Base-by-base conservation (phyloP, 73 alveolate genomes). In the Paramecium tetraurelia region DNA sequence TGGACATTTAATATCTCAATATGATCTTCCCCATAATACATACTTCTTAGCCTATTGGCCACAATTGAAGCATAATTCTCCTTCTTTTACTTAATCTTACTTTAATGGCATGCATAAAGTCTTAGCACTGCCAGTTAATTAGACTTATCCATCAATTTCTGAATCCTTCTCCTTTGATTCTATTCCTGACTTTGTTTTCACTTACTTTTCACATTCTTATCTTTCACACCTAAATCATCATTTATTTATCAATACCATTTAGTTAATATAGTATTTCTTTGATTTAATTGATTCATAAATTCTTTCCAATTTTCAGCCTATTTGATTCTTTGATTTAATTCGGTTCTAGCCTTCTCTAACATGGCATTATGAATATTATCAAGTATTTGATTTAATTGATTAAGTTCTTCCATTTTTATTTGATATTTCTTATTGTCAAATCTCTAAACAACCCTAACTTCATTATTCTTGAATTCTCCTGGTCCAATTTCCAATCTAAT, bases 11-110 rank as follows among this genome's bases (percentile, higher is more conserved):
- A 27, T 36, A 71, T 27, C 10, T 97, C 98, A 98, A 94, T 98
- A 98, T 57, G 99, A 96, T 95, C 99, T 97, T 92, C 99, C 99
- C 99, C 99, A 98, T 48, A 97, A 92, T 27, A 97, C 99, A 48
- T 87, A 80, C 27, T 87, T 90, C 86, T 92, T 95, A 18, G 99
- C 99, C 68, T 95, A 94, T 38, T 96, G 93, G 76, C 99, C 99
- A 95, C 99, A 96, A 87, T 89, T 87, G 99, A 99, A 99, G 95
- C 99, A 99, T 80, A 96, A 93, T 18, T 96, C 95, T 20, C 98
- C 99, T 22, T 92, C 98, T 21, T 93, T 89, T 50, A 97, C 93
- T 35, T 94, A 95, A 5, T 96, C 97, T 92, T 97, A 99, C 29
- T 96, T 85, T 38, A 96, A 92, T 85, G 99, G 99, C 93, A 96